Conservation (phyloP, 108 stramenopile species). For the Parmales sp. region DNA sequence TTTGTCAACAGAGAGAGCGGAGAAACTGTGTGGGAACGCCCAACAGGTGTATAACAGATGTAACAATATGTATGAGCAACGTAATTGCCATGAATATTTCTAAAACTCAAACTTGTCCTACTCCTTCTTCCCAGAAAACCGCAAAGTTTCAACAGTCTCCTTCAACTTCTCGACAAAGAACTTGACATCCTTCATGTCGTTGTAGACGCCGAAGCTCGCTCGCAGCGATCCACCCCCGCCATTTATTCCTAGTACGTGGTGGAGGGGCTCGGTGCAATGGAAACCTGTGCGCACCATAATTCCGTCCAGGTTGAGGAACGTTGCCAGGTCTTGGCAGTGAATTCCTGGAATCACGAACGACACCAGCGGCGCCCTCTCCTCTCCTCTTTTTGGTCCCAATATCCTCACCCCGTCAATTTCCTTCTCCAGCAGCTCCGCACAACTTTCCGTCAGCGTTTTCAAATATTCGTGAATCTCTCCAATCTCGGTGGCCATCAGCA, state of each 20-base stretch:
- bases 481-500: conserved; percentile 69
- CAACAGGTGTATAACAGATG: background rate
- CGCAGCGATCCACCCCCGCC: conserved; percentile 75
- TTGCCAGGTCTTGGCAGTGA: conserved; percentile 84
- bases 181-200: conserved; percentile 77
- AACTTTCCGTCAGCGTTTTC: conserved; percentile 61
- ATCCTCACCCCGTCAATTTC: conserved; percentile 64
- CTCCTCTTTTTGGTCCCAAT: conserved; percentile 49
- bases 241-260: conserved; percentile 66
- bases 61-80: background rate
- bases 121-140: background rate
- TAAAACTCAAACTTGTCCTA: background rate
- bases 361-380: conserved; percentile 66
- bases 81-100: background rate
- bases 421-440: conserved; percentile 59
- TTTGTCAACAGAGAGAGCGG: background rate
- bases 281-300: conserved; percentile 90
- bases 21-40: background rate
- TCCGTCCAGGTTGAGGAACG: conserved; percentile 90
- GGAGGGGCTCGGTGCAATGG: conserved; percentile 95
- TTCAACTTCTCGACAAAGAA: conserved; percentile 56
- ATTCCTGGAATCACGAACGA: conserved; percentile 72
- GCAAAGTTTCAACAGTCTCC: conserved; percentile 37
- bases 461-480: conserved; percentile 75
- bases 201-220: conserved; percentile 79